Conservation (phyloP, 257 asterid genomes). For the Paulownia fortunei region DNA sequence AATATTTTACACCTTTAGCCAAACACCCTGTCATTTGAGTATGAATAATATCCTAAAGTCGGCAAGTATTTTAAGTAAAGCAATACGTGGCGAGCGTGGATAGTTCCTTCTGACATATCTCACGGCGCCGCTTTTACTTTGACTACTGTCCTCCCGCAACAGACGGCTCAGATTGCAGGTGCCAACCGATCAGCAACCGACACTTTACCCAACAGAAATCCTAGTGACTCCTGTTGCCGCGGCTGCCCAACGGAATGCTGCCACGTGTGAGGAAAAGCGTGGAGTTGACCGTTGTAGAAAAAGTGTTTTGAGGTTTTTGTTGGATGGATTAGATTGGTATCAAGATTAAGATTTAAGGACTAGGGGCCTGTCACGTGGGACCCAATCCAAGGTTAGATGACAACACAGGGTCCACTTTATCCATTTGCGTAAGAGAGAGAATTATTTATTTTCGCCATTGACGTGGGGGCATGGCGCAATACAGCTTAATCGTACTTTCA, state of each 20-base stretch:
- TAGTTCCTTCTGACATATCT: neutral
- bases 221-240: neutral
- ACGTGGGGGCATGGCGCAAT: conserved; percentile 1
- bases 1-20: no score
- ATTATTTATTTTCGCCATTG: neutral
- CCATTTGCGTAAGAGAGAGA: conserved; percentile 2
- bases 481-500: neutral
- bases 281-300: conserved; percentile 5
- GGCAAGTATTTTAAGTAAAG: neutral
- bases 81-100: neutral
- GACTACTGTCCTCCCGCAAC: neutral
- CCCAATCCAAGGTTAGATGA: neutral
- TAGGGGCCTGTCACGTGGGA: neutral
- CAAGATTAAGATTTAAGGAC: neutral
- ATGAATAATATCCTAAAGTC: no score
- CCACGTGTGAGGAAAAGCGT: neutral
- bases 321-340: conserved; percentile 19
- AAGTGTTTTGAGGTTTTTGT: neutral
- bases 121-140: neutral
- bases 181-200: neutral
- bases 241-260: neutral
- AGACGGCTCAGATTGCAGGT: neutral
- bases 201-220: neutral
- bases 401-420: conserved; percentile 18
- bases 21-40: no score